Evolutionary conservation across 2,329 filamentous ascomycete genomes (phyloP).

Genomic region (Colletotrichum lentis): DNA sequence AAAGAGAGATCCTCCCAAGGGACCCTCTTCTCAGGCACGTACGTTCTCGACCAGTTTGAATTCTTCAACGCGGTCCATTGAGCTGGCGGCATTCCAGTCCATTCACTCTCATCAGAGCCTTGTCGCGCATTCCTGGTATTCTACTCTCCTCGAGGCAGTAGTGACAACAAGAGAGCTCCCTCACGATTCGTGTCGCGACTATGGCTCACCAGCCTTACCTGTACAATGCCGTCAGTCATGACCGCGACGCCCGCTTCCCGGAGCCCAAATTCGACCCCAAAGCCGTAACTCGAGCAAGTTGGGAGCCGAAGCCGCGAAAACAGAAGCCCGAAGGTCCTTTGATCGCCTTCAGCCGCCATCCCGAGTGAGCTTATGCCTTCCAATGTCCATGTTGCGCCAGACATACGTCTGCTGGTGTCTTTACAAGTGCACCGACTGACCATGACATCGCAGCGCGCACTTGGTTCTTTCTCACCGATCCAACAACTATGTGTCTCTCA

Average conservation of each 20-base stretch:
- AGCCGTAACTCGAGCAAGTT: conserved; percentile 82
- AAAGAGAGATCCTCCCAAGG: not conserved
- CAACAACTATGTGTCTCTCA: conserved; percentile 71
- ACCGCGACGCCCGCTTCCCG: conserved; percentile 63
- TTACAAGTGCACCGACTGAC: not conserved
- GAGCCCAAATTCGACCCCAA: conserved; percentile 81
- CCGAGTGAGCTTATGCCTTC: conserved; percentile 68
- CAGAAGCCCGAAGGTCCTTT: conserved; percentile 77
- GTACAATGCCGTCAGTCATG: conserved; percentile 66
- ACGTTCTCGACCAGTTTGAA: not conserved
- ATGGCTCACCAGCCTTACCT: conserved; percentile 69
- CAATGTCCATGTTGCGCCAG: not conserved
- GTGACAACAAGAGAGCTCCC: not conserved
- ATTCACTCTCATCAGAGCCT: not conserved
- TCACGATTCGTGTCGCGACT: conserved; percentile 15
- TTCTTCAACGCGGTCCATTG: not conserved
- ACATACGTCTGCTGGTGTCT: too few relatives aligned
- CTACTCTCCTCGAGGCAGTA: not conserved
- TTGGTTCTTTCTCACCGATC: conserved; percentile 70
- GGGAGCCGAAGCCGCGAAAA: conserved; percentile 67
- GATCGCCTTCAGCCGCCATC: conserved; percentile 84
- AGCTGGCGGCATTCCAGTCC: conserved; percentile 23
- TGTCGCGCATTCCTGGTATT: conserved; percentile 16
- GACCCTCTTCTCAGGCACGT: not conserved
- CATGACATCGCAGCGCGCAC: conserved; percentile 59